Evolutionary conservation across 805 yeast genomes (phyloP), one percentile per base, ranked within the genome.

Genomic region (Barnettozyma siamensis): DNA sequence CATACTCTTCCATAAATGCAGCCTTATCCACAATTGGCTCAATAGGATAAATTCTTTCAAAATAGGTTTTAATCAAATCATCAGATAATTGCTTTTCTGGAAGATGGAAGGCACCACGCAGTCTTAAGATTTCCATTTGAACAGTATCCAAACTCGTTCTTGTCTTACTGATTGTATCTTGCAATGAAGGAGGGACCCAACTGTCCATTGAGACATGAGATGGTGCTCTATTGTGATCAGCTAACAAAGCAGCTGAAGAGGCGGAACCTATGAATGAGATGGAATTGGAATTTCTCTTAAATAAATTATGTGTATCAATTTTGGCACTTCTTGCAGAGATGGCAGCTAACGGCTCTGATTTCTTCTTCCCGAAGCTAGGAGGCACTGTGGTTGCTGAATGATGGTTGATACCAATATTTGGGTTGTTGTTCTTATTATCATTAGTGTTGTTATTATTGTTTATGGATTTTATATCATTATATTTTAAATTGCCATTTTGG

Each of bases 61-160:
- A 86, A 60, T 73, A 86, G 36, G 72, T 60, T 35, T 78, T 69
- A 28, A 86, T 71, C 43, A 82, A 66, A 49, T 76, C 83, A 48
- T 73, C 74, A 42, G 80, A 73, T 13, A 82, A 64, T 11, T 72
- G 77, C 32, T 69, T 61, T 4, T 74, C 69, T 1, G 95, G 95
- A 17, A 86, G 59, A 37, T 75, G 62, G 53, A 85, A 85, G 7
- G 89, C 87, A 6, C 89, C 91, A 42, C 79, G 66, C 42, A 78
- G 52, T 50, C 77, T 72, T 46, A 85, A 64, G 33, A 80, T 72
- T 54, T 80, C 81, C 53, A 82, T 66, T 48, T 84, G 89, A 20
- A 75, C 82, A 3, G 76, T 69, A 51, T 78, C 83, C 12, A 69
- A 47, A 10, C 55, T 49, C 3, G 44, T 41, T 31, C 54, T 42